Evolutionary conservation across 306 rosid genomes (phyloP), one percentile per base, ranked within the genome.

Genomic region (Pterocarpus macrocarpus): DNA sequence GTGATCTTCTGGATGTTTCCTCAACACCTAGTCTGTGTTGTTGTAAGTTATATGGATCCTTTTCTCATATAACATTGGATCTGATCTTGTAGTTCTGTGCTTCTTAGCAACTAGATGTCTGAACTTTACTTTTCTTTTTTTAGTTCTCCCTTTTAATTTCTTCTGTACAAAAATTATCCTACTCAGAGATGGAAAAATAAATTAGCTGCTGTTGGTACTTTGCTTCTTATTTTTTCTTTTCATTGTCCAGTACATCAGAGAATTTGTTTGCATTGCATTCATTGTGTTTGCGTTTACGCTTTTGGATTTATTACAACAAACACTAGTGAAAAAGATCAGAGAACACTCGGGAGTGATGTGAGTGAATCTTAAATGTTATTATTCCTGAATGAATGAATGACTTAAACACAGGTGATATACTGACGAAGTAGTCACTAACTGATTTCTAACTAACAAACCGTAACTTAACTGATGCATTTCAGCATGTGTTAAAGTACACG

Each of bases 11-110:
- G 56, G 34, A 73, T 64, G 66, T 83, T 67, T 43, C 49, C 9
- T 43, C 58, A 52, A 4, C 58, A 52, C 58, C n/a, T 2, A 13
- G 77, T 78, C 76, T 84, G n/a, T 77, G 88, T 85, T 77, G 81
- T 87, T 85, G 87, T 90, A 88, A 88, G 83, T 85, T 88, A 82
- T 83, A 79, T 73, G 85, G 85, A 82, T 88, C 84, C 78, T 47
- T 57, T 47, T 82, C 62, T 41, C 83, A 44, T 77, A 72, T 82
- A 72, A 70, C 85, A 76, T 73, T 82, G 82, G 73, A 78, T 78
- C 74, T 81, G 38, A 80, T 88, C 84, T 85, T 50, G 10, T 82
- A 78, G 58, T 77, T 73, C 64, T 82, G 87, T 71, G 71, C 76
- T 73, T 57, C 81, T 80, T 69, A 53, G 74, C 50, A 33, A 5